A percentile compares a stretch with the other conserved stretches of the same genome.
These are phyloP conservation scores for Penicillium canariense DNA, from an alignment of 495 filamentous ascomycete species.

Conservation along the genomic window DNA sequence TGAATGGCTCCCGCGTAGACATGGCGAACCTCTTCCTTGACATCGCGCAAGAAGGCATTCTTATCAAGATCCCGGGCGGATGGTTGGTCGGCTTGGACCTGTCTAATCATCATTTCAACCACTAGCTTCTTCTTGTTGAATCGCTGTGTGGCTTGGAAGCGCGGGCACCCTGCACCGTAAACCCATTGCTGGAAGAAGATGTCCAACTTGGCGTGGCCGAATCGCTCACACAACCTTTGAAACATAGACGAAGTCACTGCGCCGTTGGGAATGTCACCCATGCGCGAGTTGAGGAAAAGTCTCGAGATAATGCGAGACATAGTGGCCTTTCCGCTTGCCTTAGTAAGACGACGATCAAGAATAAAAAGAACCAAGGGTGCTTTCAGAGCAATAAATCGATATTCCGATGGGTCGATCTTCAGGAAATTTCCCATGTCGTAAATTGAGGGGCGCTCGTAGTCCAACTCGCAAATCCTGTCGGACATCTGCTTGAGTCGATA, in stretches of 20 bases:
- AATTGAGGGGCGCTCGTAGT: slow-evolving; percentile 79
- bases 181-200: slow-evolving; percentile 94
- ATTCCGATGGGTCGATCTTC: slow-evolving; percentile 73
- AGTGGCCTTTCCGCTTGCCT: slow-evolving; percentile 78
- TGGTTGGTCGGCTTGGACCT: slow-evolving; percentile 63
- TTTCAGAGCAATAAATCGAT: slow-evolving; percentile 89
- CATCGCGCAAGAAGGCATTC: slow-evolving; percentile 74
- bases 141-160: slow-evolving; percentile 75
- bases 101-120: slow-evolving; percentile 87
- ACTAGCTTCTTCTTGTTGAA: slow-evolving; percentile 99
- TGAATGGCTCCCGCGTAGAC: slow-evolving; percentile 70
- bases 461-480: slow-evolving; percentile 76
- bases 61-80: slow-evolving; percentile 55
- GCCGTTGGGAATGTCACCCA: slow-evolving; percentile 68
- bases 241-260: slow-evolving; percentile 73
- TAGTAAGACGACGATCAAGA: slow-evolving; percentile 83
- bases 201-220: slow-evolving; percentile 80
- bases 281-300: slow-evolving; percentile 77
- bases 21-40: slow-evolving; percentile 70
- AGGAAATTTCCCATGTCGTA: slow-evolving; percentile 74
- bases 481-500: slow-evolving; percentile 85
- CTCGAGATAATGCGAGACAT: slow-evolving; percentile 80
- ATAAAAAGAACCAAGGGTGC: slow-evolving; percentile 90
- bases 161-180: slow-evolving; percentile 79
- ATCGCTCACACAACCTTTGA: slow-evolving; percentile 77